Base-by-base conservation (phyloP, 768 basidiomycete species). In the Rubroboletus satanas region DNA sequence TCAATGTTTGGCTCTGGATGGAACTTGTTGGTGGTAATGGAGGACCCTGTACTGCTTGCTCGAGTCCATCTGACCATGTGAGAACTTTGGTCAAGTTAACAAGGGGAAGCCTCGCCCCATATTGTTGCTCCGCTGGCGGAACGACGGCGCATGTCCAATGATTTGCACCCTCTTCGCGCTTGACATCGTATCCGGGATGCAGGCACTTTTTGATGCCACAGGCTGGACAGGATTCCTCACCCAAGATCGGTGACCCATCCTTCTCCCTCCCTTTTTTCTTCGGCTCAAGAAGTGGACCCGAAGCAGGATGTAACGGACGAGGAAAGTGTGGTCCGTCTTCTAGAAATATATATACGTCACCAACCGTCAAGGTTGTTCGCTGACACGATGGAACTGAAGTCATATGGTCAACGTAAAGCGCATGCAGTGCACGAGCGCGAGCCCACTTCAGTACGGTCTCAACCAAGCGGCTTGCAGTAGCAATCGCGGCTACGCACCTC, bases 281-380 rank as follows among this genome's bases (percentile, higher is more conserved):
- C 45, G 35, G 54, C n/a, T 60, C 61, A 4, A 49, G 29, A 21
- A 32, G 41, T 18, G 49, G 17, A 10, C 46, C 59, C 14, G 46
- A n/a, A 45, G 54, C 44, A 50, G 56, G 42, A 48, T 58, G 51
- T 37, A 55, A 57, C 5, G 65, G 62, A 41, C 77, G 74, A 21
- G 72, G 69, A 57, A 76, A 77, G 32, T 66, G 66, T 15, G 71
- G 70, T 59, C 73, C 63, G 18, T 77, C 76, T 54, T 76, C 75
- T 18, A 80, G 65, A 72, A 76, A 80, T 36, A 62, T 69, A 56
- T 73, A 78, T 8, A 81, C 73, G 38, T 79, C 78, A 9, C 71
- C 75, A 3, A 71, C 67, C 6, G 71, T 74, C 18, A 79, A 65
- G 9, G 59, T 47, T 21, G 70, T 63, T 35, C 41, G 52, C 31